Conservation (phyloP, 2,329 filamentous ascomycete species). For the Geosmithia morbida region DNA sequence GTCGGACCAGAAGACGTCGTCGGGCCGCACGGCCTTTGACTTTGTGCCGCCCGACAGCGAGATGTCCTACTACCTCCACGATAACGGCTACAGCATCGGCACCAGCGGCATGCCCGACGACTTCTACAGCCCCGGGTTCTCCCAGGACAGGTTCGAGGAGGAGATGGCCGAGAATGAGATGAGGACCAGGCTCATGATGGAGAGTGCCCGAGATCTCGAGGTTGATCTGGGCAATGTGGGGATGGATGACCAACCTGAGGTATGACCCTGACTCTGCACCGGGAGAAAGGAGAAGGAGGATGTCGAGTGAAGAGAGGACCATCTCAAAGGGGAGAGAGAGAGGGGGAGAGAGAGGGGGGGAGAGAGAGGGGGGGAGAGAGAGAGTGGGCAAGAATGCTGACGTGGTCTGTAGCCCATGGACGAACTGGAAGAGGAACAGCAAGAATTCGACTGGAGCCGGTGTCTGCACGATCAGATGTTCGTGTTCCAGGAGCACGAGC, state of each 20-base stretch:
- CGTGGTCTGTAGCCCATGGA: slow-evolving; percentile 40
- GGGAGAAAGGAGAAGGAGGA: too few species aligned
- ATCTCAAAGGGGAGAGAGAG: too few species aligned
- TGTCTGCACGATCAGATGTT: slow-evolving; percentile 99
- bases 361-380: not conserved
- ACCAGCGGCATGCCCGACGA: slow-evolving; percentile 70
- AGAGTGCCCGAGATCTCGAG: slow-evolving; percentile 91
- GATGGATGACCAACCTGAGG: slow-evolving; percentile 89
- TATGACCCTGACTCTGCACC: slow-evolving; percentile 16
- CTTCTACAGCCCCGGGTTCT: slow-evolving; percentile 87
- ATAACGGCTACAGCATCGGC: slow-evolving; percentile 84
- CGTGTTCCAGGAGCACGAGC: slow-evolving; percentile 90
- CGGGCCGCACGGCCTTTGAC: slow-evolving; percentile 85
- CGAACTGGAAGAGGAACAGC: slow-evolving; percentile 75
- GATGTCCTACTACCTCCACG: slow-evolving; percentile 87
- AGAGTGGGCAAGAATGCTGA: slow-evolving; percentile 12
- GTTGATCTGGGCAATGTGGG: slow-evolving; percentile 93
- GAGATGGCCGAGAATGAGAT: slow-evolving; percentile 95
- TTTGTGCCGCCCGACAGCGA: slow-evolving; percentile 93
- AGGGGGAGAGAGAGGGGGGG: not conserved
- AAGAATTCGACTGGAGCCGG: slow-evolving; percentile 90
- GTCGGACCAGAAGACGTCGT: slow-evolving; percentile 89
- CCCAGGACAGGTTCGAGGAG: slow-evolving; percentile 88
- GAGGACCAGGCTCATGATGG: slow-evolving; percentile 97
- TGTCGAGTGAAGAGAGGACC: too few species aligned